Conservation (phyloP, 148 eudicot genomes). For the Selenicereus undatus region DNA sequence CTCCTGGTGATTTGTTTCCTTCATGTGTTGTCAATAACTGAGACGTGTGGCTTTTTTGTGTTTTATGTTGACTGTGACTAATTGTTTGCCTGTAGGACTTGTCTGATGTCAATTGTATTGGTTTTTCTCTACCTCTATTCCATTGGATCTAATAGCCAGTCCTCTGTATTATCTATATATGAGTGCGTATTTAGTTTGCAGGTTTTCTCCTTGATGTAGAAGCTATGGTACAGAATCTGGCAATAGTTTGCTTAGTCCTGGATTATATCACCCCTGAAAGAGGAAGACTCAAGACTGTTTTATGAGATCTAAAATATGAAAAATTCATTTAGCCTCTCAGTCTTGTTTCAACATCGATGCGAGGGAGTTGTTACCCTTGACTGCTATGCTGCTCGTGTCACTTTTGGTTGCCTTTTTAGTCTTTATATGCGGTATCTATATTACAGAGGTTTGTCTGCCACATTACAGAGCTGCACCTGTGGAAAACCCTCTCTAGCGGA, state of each 20-base stretch:
- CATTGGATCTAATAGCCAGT: background rate
- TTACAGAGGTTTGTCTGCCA: too few relatives aligned
- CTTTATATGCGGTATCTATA: too few relatives aligned
- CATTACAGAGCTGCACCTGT: too few relatives aligned
- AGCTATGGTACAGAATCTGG: too few relatives aligned
- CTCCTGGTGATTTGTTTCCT: background rate
- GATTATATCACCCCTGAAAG: background rate
- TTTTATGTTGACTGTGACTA: background rate
- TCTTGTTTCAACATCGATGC: background rate
- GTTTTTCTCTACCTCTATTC: background rate
- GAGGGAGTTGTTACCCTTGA: background rate
- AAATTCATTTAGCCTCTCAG: background rate
- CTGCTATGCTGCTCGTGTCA: background rate
- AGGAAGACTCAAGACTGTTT: background rate
- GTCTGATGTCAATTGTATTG: too few relatives aligned
- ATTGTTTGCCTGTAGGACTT: background rate
- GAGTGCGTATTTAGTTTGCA: background rate
- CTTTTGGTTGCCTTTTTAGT: background rate
- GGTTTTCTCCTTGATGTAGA: background rate
- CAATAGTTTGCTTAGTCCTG: background rate
- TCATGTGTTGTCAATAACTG: background rate
- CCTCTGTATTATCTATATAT: background rate
- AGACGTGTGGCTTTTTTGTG: background rate
- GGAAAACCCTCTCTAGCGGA: too few relatives aligned
- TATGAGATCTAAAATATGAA: background rate